Evolutionary conservation across 1,284 basidiomycete genomes (phyloP), one percentile per base, ranked within the genome.

Genomic region (Moesziomyces antarcticus): DNA sequence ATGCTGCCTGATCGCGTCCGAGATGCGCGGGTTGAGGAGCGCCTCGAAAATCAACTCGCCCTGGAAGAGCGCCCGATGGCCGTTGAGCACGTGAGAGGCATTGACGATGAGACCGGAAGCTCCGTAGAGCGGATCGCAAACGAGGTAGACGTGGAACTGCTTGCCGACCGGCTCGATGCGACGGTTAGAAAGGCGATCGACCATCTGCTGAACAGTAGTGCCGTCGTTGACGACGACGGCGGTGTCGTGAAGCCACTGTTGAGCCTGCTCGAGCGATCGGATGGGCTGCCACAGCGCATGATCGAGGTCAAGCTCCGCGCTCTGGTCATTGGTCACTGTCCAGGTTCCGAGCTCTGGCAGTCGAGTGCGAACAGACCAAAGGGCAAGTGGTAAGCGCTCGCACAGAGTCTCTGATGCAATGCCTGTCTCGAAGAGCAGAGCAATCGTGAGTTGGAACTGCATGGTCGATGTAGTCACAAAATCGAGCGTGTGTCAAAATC

Each of bases 81-180:
- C 66, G 41, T 52, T 62, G 48, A 69, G 51, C 9, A 63, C 60
- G 41, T 69, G 66, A 18, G 66, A 69, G 22, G 51, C 59, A 24
- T 69, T 53, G n/a, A 59, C n/a, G n/a, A 69, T 44, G 1, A 69
- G 7, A 11, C 51, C 50, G 7, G 41, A 14, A 8, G 45, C 24
- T 1, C 60, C 60, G 9, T 54, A 30, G 2, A 50, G 44, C 3
- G 66, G 60, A 10, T 56, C 46, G 6, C 44, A 20, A 4, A 69
- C 66, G 20, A 69, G 60, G 43, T 55, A 42, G 21, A 40, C 56
- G 11, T 56, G 63, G 25, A 66, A 59, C 18, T 66, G 63, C 56
- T 66, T 66, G 21, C 63, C 63, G 16, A 21, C 10, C 2, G 63
- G 63, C 52, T 66, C 48, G 40, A 66, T 59, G n/a, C 52, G 52